Percentiles rank a stretch among this genome's conserved stretches.
Conservation (phyloP, 768 basidiomycete genomes). For the Podaxis pistillaris region DNA sequence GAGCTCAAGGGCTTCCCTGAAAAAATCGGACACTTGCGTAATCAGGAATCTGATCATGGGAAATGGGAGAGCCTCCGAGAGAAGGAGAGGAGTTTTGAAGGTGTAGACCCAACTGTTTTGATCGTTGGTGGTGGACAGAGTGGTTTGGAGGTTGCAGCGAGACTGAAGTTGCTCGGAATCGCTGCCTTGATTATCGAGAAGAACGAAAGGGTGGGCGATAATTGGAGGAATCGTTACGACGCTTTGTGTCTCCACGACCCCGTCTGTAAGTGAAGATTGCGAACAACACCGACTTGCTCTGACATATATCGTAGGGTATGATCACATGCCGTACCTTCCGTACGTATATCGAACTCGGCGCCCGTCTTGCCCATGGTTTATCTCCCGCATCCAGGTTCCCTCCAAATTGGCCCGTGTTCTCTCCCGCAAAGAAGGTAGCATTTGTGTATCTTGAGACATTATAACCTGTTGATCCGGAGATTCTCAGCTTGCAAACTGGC, state of each 20-base stretch:
- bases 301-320: conserved; percentile 31
- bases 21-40: conserved; percentile 38
- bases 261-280: conserved; percentile 44
- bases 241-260: conserved; percentile 54
- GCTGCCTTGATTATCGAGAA: conserved; percentile 55
- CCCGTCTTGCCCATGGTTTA: neutral
- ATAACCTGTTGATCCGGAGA: neutral
- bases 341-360: conserved; percentile 15
- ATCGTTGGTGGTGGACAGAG: conserved; percentile 63
- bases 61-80: conserved; percentile 44
- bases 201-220: conserved; percentile 54
- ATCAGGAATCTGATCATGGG: conserved; percentile 41
- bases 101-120: conserved; percentile 49
- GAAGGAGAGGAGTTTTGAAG: conserved; percentile 40
- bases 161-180: conserved; percentile 56
- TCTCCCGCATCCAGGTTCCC: conserved; percentile 42
- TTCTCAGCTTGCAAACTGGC: conserved; percentile 54
- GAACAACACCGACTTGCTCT: neutral
- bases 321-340: conserved; percentile 11
- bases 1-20: conserved; percentile 45
- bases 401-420: conserved; percentile 54
- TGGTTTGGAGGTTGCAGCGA: conserved; percentile 60
- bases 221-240: conserved; percentile 63
- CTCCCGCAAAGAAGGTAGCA: conserved; percentile 46
- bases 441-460: no score